Percentiles rank a stretch among this genome's conserved stretches.
These are phyloP conservation scores for Amborella trichopoda DNA, from an alignment of 164 flowering plant species.

Conservation along the genomic window DNA sequence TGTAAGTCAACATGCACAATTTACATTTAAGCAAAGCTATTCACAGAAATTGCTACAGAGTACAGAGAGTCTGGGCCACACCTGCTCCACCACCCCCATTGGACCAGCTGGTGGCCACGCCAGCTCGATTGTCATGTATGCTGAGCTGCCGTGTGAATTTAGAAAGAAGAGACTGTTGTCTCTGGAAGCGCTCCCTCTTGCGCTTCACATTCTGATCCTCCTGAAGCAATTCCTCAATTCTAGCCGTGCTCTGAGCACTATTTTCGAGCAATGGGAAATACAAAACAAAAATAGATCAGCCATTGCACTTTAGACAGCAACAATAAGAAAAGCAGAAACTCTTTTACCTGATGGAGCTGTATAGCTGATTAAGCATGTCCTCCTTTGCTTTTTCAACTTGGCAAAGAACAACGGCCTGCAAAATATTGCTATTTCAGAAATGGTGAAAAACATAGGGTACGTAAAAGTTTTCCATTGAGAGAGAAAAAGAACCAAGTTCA, in stretches of 20 bases:
- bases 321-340: not conserved
- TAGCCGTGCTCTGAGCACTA: constrained; percentile 66
- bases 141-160: constrained; percentile 78
- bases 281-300: not conserved
- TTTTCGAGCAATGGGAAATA: not conserved
- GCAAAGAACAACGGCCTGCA: constrained; percentile 98
- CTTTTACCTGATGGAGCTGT: constrained; percentile 81
- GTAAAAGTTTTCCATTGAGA: too few species aligned
- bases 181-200: constrained; percentile 71
- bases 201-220: constrained; percentile 90
- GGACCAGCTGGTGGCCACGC: constrained; percentile 62
- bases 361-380: constrained; percentile 95
- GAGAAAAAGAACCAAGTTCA: too few species aligned
- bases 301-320: not conserved
- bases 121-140: constrained; percentile 84
- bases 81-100: constrained; percentile 44
- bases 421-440: constrained; percentile 13
- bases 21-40: too few species aligned
- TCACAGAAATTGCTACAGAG: too few species aligned
- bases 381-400: constrained; percentile 99
- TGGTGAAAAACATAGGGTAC: not conserved
- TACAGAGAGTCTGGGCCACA: constrained; percentile 1
- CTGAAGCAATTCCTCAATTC: constrained; percentile 78
- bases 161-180: constrained; percentile 78
- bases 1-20: too few species aligned